phyloP scores from a whole-genome alignment of 257 asterid genomes.

The Jacaranda mimosifolia region DNA sequence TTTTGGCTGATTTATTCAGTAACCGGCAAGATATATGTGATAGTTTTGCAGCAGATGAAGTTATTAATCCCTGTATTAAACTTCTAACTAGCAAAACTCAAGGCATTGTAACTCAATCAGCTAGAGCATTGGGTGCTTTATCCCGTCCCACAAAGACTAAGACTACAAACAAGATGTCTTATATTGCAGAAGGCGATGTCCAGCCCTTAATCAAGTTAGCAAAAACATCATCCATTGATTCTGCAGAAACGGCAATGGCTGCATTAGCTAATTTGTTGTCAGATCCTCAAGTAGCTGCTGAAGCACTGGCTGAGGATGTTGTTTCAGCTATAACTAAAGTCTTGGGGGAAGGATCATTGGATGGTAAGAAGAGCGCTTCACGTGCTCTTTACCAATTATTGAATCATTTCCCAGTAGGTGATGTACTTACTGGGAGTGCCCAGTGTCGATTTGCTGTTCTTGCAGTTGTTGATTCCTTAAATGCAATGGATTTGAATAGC shows the following conservation, averaged over 20 bases:
- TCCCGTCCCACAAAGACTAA: constrained; percentile 64
- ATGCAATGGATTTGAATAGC: constrained; percentile 67
- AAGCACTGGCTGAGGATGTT: constrained; percentile 85
- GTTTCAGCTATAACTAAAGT: constrained; percentile 77
- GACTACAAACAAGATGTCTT: constrained; percentile 53
- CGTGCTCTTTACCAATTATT: constrained; percentile 81
- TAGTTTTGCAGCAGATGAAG: constrained; percentile 73
- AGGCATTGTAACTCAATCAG: constrained; percentile 74
- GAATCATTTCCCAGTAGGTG: constrained; percentile 74
- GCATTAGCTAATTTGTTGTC: constrained; percentile 78
- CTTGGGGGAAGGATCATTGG: constrained; percentile 74
- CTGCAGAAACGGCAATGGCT: constrained; percentile 85
- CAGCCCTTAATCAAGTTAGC: constrained; percentile 73
- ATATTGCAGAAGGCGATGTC: constrained; percentile 77
- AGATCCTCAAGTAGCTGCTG: constrained; percentile 78
- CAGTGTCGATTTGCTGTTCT: constrained; percentile 73
- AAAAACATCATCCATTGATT: constrained; percentile 71
- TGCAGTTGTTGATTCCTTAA: constrained; percentile 71
- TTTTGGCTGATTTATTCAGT: constrained; percentile 73
- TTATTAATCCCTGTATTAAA: constrained; percentile 65
- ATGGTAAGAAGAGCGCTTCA: constrained; percentile 80
- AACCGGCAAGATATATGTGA: constrained; percentile 75
- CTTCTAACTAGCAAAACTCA: constrained; percentile 69
- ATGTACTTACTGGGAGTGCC: constrained; percentile 67
- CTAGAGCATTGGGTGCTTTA: constrained; percentile 81